Evolutionary conservation across 495 filamentous ascomycete species (phyloP), one percentile per base, ranked within the genome.

Genomic region (Chaetomium cochliodes): DNA sequence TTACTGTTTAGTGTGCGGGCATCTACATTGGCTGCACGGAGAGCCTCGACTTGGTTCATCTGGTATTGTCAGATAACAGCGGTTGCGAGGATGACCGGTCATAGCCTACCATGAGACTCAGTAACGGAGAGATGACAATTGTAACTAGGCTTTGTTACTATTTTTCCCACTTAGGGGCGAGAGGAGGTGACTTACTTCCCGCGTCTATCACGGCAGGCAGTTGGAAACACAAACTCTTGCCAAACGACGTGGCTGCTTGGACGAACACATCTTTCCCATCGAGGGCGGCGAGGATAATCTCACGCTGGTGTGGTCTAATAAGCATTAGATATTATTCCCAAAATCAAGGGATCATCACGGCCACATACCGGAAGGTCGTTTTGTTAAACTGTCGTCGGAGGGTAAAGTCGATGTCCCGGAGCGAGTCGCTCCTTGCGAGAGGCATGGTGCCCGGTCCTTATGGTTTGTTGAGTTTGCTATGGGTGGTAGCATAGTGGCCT

Each of bases 241-340:
- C 93, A 72, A 96, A 96, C 1, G 91, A 94, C 4, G 93, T 98
- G n/a, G 92, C 93, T 41, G 93, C 93, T 74, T 97, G 93, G 2
- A 98, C 83, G 72, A 96, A 97, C 28, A 98, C 88, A 88, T 98
- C 93, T 51, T 93, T 80, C 20, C 91, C 89, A 54, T 90, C 87
- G 20, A 97, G 81, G 4, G 90, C 88, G 30, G 91, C 88, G 26
- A 78, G 74, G 47, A 98, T 96, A 50, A 97, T 92, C 61, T 98
- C 92, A 62, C 91, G 83, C 70, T 98, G 93, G 6, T 89, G 80
- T 22, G 92, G 92, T 68, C 93, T 92, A 66, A 7, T 4, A 16
- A 33, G 22, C 42, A 7, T 26, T 55, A 62, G 52, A 28, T n/a
- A 0, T 25, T n/a, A 5, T 41, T 22, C 20, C n/a, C n/a, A n/a